Evolutionary conservation across 768 basidiomycete genomes (phyloP).

Genomic region (Trametopsis cervina): DNA sequence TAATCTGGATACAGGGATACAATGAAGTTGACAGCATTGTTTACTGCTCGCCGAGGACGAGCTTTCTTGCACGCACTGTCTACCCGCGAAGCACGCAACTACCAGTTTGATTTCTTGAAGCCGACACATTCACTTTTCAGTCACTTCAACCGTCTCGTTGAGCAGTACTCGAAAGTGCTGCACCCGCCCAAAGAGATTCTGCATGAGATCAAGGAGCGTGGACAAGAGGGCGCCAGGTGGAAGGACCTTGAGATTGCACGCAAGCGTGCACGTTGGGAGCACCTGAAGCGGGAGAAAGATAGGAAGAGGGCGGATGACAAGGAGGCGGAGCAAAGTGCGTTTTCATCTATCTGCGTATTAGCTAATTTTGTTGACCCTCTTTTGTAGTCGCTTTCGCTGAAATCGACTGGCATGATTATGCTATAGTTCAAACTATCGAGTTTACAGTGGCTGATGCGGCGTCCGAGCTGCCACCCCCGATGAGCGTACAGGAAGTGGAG

Average conservation of each 20-base stretch:
- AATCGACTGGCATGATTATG: conserved; percentile 99
- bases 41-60: conserved; percentile 88
- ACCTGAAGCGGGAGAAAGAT: conserved; percentile 73
- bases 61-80: conserved; percentile 82
- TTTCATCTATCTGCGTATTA: background rate
- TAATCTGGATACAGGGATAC: conserved; percentile 57
- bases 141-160: conserved; percentile 95
- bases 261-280: conserved; percentile 86
- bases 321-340: conserved; percentile 83
- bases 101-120: conserved; percentile 95
- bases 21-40: conserved; percentile 93
- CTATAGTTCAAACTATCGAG: conserved; percentile 96
- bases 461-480: conserved; percentile 91
- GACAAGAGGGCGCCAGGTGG: conserved; percentile 65
- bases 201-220: conserved; percentile 58
- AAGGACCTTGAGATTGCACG: conserved; percentile 68
- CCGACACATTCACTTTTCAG: conserved; percentile 95
- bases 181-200: conserved; percentile 74
- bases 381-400: conserved; percentile 81
- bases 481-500: conserved; percentile 91
- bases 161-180: conserved; percentile 90
- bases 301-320: conserved; percentile 85
- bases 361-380: background rate
- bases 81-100: conserved; percentile 86
- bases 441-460: conserved; percentile 90